These are phyloP conservation scores for Hygrophorus russula DNA, from an alignment of 768 basidiomycete genomes.

Conservation along the genomic window DNA sequence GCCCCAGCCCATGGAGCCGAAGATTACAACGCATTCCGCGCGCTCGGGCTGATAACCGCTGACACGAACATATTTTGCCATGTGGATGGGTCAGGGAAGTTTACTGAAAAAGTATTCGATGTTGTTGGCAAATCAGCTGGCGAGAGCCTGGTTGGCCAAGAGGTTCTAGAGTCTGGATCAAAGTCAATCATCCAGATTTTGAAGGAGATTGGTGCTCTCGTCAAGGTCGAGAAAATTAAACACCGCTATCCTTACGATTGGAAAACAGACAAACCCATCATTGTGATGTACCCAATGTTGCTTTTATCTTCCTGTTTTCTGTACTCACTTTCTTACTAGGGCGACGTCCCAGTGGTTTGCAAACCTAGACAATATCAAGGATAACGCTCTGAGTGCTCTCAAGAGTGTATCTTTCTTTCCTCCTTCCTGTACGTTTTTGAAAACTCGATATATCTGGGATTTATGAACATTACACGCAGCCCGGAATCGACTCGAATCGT, in stretches of 20 bases:
- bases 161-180: slow-evolving; percentile 65
- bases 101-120: slow-evolving; percentile 45
- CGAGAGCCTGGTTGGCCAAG: slow-evolving; percentile 45
- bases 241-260: slow-evolving; percentile 96
- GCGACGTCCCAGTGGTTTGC: slow-evolving; percentile 99
- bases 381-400: slow-evolving; percentile 58
- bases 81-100: slow-evolving; percentile 68
- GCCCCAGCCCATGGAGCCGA: slow-evolving; percentile 93
- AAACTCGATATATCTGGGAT: neutral
- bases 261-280: slow-evolving; percentile 89
- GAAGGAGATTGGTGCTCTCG: slow-evolving; percentile 39
- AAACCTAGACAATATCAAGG: slow-evolving; percentile 78
- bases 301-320: neutral
- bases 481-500: slow-evolving; percentile 78
- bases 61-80: slow-evolving; percentile 58
- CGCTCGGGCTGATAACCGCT: slow-evolving; percentile 33
- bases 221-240: slow-evolving; percentile 59
- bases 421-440: slow-evolving; percentile 39
- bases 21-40: slow-evolving; percentile 74
- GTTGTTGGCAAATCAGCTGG: slow-evolving; percentile 43
- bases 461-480: slow-evolving; percentile 31
- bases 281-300: slow-evolving; percentile 55
- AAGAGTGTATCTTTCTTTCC: slow-evolving; percentile 69
- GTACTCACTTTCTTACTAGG: slow-evolving; percentile 22
- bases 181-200: slow-evolving; percentile 56